phyloP scores from a whole-genome alignment of 495 filamentous ascomycete species.

The Penicillium egyptiacum region DNA sequence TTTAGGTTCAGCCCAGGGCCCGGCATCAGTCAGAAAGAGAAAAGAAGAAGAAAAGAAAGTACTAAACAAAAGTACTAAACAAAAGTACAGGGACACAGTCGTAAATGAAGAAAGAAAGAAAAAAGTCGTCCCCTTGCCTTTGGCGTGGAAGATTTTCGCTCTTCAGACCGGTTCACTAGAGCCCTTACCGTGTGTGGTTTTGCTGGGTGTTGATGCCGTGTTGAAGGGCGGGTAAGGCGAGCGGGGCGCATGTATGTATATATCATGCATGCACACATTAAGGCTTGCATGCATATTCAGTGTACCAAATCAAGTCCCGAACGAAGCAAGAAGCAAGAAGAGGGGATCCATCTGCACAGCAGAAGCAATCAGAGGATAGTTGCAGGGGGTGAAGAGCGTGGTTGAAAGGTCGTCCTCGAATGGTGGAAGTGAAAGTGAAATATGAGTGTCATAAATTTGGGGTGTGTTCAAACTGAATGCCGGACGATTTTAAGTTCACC shows the following conservation, averaged over 20 bases:
- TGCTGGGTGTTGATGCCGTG: conserved; percentile 11
- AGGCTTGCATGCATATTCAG: conserved; percentile 11
- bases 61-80: conserved; percentile 15
- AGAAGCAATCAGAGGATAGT: conserved; percentile 6
- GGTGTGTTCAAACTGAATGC: conserved; percentile 23
- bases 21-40: conserved; percentile 11
- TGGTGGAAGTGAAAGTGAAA: conserved; percentile 9
- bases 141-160: conserved; percentile 1
- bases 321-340: conserved; percentile 13
- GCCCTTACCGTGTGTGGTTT: conserved; percentile 5
- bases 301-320: conserved; percentile 5
- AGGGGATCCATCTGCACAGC: conserved; percentile 13
- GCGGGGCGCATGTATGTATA: conserved; percentile 13
- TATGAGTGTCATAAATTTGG: conserved; percentile 22
- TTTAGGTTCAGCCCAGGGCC: conserved; percentile 10
- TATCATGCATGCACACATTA: conserved; percentile 17
- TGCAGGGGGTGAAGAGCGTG: conserved; percentile 14
- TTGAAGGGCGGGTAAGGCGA: conserved; percentile 19
- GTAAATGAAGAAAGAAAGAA: conserved; percentile 17
- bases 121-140: conserved; percentile 16
- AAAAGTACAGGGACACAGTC: conserved; percentile 21
- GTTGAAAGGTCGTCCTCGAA: conserved; percentile 12
- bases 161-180: conserved; percentile 6
- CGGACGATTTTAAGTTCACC: conserved; percentile 24
- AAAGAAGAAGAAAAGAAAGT: conserved; percentile 8